A percentile compares a stretch with the other conserved stretches of the same genome.
Evolutionary conservation across 2,329 filamentous ascomycete genomes (phyloP).

Genomic region (Trichoderma endophyticum): DNA sequence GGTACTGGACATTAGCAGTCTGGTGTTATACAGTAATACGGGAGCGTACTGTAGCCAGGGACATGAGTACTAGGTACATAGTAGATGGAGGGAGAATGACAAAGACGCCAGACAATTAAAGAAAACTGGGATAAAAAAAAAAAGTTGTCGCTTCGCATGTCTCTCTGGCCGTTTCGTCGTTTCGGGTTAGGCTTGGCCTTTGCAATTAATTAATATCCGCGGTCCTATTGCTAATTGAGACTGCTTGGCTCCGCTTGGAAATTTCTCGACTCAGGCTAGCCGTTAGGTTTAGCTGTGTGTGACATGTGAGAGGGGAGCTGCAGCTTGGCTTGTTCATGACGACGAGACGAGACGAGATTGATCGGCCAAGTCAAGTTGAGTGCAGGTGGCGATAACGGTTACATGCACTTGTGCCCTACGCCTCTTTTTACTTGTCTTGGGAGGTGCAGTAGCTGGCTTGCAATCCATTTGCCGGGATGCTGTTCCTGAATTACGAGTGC

Average conservation of each 20-base stretch:
- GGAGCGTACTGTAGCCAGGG: too few species aligned
- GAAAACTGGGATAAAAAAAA: background rate
- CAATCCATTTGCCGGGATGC: background rate
- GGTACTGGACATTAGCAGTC: background rate
- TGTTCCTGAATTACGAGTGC: background rate
- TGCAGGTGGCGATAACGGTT: background rate
- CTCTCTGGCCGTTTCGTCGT: background rate
- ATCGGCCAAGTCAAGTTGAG: background rate
- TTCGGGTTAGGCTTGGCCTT: slow-evolving; percentile 2
- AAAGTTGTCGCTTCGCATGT: background rate
- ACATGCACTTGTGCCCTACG: background rate
- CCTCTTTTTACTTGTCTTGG: background rate
- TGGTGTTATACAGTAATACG: background rate
- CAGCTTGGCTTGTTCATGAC: background rate
- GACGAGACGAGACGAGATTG: background rate
- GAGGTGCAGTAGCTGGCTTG: background rate
- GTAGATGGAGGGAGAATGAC: too few species aligned
- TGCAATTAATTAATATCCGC: slow-evolving; percentile 13
- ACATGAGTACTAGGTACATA: too few species aligned
- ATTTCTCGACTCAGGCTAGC: background rate
- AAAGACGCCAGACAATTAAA: background rate
- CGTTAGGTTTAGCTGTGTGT: background rate
- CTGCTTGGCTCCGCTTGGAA: background rate
- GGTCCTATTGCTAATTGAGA: background rate
- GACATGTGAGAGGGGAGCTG: background rate